Evolutionary conservation across 2,329 filamentous ascomycete genomes (phyloP).

Genomic region (Aspergillus aculeatinus): DNA sequence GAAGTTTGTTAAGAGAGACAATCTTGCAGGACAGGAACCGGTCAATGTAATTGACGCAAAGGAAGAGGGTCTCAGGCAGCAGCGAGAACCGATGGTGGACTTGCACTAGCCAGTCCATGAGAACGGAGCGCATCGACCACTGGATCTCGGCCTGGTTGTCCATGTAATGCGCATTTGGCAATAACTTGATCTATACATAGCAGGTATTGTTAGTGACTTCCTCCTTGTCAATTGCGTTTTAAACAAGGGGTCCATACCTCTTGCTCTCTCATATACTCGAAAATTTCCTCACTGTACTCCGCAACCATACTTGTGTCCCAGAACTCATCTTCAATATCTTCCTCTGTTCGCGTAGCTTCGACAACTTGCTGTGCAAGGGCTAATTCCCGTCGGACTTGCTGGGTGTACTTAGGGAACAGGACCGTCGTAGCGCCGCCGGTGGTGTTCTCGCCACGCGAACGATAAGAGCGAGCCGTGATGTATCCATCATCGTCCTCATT

Average conservation of each 20-base stretch:
- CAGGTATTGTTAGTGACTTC: constrained; percentile 20
- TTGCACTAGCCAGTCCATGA: constrained; percentile 98
- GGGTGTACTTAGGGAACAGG: constrained; percentile 70
- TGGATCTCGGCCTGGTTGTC: constrained; percentile 95
- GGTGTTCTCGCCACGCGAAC: constrained; percentile 73
- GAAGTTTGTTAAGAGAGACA: constrained; percentile 89
- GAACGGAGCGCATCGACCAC: constrained; percentile 96
- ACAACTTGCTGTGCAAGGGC: constrained; percentile 66
- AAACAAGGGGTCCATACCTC: constrained; percentile 60
- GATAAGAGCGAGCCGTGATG: constrained; percentile 74
- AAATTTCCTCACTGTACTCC: constrained; percentile 95
- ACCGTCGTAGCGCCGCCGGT: constrained; percentile 64
- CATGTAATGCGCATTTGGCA: constrained; percentile 94
- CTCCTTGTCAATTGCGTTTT: neutral
- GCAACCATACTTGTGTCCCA: constrained; percentile 98
- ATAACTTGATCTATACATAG: constrained; percentile 65
- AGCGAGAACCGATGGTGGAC: constrained; percentile 90
- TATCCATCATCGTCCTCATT: constrained; percentile 70
- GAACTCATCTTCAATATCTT: constrained; percentile 82
- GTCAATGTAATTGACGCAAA: constrained; percentile 95
- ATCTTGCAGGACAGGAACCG: constrained; percentile 93
- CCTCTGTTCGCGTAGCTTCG: constrained; percentile 61
- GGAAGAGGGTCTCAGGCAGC: constrained; percentile 90
- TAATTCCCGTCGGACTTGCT: constrained; percentile 70
- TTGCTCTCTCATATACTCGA: constrained; percentile 82